Evolutionary conservation across 441 rosid genomes (phyloP).

Genomic region (Eruca vesicaria): DNA sequence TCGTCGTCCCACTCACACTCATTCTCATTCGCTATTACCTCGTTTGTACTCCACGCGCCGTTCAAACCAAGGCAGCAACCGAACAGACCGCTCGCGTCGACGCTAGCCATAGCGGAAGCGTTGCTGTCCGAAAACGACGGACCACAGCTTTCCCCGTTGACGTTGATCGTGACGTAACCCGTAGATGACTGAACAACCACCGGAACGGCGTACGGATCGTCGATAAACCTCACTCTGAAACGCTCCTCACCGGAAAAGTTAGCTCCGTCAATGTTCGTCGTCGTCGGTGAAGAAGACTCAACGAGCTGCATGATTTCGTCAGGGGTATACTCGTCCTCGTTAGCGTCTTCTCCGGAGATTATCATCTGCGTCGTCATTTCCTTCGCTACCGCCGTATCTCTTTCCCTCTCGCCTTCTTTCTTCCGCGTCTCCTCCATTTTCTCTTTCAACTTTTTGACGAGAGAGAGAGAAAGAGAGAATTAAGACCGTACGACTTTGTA

Average conservation of each 20-base stretch:
- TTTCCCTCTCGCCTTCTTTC: slow-evolving; percentile 3
- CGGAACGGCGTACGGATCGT: slow-evolving; percentile 53
- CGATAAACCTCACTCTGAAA: slow-evolving; percentile 55
- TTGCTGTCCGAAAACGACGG: slow-evolving; percentile 62
- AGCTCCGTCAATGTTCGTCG: slow-evolving; percentile 10
- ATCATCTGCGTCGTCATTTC: background rate
- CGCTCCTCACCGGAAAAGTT: background rate
- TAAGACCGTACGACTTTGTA: slow-evolving; percentile 5
- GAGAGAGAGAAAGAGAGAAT: background rate
- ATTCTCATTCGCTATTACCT: slow-evolving; percentile 33
- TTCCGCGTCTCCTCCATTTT: slow-evolving; percentile 24
- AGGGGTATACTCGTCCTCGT: slow-evolving; percentile 41
- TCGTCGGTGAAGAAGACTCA: slow-evolving; percentile 26
- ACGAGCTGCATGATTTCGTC: slow-evolving; percentile 50
- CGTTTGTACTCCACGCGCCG: slow-evolving; percentile 29
- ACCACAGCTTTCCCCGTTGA: slow-evolving; percentile 73
- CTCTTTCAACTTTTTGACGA: background rate
- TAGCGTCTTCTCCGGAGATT: background rate
- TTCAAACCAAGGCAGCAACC: background rate
- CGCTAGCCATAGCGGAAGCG: slow-evolving; percentile 62
- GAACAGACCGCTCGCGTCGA: slow-evolving; percentile 42
- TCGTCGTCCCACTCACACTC: slow-evolving; percentile 36
- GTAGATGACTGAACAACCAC: slow-evolving; percentile 50
- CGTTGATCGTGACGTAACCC: slow-evolving; percentile 61
- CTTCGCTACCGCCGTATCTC: background rate